These are phyloP conservation scores for Blastomyces gilchristii DNA, from an alignment of 2,329 filamentous ascomycete species.

Conservation along the genomic window DNA sequence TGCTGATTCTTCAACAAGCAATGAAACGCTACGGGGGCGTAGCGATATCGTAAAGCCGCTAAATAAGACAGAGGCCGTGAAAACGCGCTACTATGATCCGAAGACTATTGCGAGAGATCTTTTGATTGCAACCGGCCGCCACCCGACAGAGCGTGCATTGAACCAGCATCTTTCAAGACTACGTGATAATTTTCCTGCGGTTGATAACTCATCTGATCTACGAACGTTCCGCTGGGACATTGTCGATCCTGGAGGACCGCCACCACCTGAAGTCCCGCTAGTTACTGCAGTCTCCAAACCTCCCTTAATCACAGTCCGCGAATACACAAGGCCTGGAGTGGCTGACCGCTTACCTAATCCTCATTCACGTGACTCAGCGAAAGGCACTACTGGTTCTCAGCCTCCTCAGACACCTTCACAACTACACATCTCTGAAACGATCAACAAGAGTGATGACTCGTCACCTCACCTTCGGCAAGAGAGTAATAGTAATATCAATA, in stretches of 20 bases:
- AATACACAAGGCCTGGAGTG: neutral
- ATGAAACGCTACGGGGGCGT: constrained; percentile 19
- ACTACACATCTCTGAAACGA: constrained; percentile 8
- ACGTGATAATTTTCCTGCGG: constrained; percentile 31
- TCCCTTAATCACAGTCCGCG: constrained; percentile 16
- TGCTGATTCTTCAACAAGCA: constrained; percentile 6
- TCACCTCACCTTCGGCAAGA: neutral
- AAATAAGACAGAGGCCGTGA: constrained; percentile 26
- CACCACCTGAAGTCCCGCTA: constrained; percentile 21
- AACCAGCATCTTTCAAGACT: constrained; percentile 50
- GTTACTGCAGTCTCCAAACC: constrained; percentile 19
- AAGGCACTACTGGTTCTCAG: neutral
- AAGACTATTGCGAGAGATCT: constrained; percentile 55
- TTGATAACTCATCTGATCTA: constrained; percentile 43
- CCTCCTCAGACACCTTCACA: constrained; percentile 2
- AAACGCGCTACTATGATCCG: constrained; percentile 47
- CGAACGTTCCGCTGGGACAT: constrained; percentile 52
- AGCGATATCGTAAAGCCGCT: constrained; percentile 37
- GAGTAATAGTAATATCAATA: neutral
- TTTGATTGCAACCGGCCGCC: constrained; percentile 50
- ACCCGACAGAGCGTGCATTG: constrained; percentile 48
- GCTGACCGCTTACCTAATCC: constrained; percentile 6
- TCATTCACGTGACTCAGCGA: constrained; percentile 9
- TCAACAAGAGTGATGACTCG: constrained; percentile 2
- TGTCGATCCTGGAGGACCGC: constrained; percentile 47